Evolutionary conservation across 2,329 filamentous ascomycete species (phyloP), one percentile per base, ranked within the genome.

Genomic region (Chaetomium globosum): DNA sequence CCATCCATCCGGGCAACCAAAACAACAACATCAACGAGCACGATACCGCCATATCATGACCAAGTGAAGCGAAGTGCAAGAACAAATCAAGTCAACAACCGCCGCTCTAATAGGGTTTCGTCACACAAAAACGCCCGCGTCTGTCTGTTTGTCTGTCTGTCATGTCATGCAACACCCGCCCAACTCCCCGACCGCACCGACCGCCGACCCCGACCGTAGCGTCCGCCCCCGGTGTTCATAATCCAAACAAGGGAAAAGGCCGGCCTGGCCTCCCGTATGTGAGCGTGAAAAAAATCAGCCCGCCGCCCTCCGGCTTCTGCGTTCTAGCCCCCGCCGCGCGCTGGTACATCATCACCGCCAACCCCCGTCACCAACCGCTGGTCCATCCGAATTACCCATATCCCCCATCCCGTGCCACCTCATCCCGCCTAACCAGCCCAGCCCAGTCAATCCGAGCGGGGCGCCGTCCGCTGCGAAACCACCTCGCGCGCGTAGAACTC

Each of bases 401-500:
- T 19, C 39, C 16, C 16, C 13, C 36, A 43, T 43, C 3, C 36
- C 7, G 19, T 19, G 13, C 16, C 36, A 43, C 16, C 36, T 16
- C 39, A 43, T n/a, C 19, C 46, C 46, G 7, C 46, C 8, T 12
- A 6, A 10, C n/a, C 21, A 23, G 23, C 16, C 39, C 39, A 19
- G 16, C 39, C 16, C 39, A 43, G 4, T 49, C n/a, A 52, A 10
- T 52, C 58, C 16, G 9, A 19, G 10, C 48, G 23, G 4, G 53
- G 52, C 9, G 53, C 30, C 26, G 63, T 33, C 58, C 58, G 31
- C 64, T 79, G 78, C 6, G 77, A 77, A 30, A 97, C 86, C 19
- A 97, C 89, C 76, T 99, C 95, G 61, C 94, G 85, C 0, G 93
- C 94, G 74, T 98, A 99, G 74, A 98, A 99, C 74, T 98, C 94